Percentiles rank a stretch among this genome's conserved stretches.
Conservation (phyloP, 129 eudicot species). For the Dittrichia graveolens region DNA sequence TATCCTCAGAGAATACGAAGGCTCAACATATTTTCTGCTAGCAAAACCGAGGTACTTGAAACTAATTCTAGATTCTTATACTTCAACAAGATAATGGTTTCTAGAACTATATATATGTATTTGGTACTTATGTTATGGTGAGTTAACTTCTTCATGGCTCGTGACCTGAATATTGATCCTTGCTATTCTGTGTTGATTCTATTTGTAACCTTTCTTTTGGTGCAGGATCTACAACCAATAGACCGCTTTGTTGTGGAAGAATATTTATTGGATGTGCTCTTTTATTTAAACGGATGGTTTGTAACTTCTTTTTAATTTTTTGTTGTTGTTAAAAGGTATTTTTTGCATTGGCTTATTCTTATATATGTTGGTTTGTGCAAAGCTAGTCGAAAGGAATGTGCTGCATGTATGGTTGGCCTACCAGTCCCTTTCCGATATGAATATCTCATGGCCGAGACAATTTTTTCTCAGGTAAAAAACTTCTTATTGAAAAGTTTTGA, state of each 20-base stretch:
- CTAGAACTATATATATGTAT: no score
- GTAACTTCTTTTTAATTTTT: constrained; percentile 33
- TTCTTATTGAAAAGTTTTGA: background rate
- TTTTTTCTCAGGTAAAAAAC: constrained; percentile 83
- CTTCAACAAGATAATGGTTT: background rate
- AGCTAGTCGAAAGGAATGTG: constrained; percentile 99
- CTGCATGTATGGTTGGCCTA: constrained; percentile 92
- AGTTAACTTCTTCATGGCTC: no score
- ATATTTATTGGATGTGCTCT: constrained; percentile 86
- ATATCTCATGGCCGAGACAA: constrained; percentile 97
- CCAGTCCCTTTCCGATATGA: constrained; percentile 95
- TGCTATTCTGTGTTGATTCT: background rate
- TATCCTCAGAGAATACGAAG: constrained; percentile 90
- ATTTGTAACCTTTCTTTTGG: constrained; percentile 22
- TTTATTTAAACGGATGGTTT: constrained; percentile 89
- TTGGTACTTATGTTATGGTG: background rate
- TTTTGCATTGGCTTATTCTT: constrained; percentile 33
- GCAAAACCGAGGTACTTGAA: constrained; percentile 74
- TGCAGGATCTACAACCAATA: constrained; percentile 77
- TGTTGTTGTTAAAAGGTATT: background rate
- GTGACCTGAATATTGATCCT: no score
- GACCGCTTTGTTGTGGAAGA: constrained; percentile 96
- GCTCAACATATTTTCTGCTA: constrained; percentile 88
- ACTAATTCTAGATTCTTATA: constrained; percentile 5
- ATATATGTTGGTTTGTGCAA: constrained; percentile 67